phyloP scores from a whole-genome alignment of 345 rosid genomes.

The Cardamine chenopodiifolia region DNA sequence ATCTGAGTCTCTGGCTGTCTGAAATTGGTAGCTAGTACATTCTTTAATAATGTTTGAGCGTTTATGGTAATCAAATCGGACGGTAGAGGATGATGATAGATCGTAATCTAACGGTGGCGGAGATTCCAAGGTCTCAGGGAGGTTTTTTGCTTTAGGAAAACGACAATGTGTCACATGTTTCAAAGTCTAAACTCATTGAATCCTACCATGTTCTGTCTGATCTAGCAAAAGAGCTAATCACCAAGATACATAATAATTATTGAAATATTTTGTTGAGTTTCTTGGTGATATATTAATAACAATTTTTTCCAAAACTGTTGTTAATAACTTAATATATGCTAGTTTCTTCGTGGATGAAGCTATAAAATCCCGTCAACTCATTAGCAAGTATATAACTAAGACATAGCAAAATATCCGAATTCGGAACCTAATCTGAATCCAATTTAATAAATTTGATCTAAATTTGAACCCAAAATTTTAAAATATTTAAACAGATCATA shows the following conservation, averaged over 20 bases:
- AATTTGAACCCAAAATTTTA: too few relatives aligned
- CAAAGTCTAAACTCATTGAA: conserved; percentile 4
- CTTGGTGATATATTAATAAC: background rate
- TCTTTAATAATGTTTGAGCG: conserved; percentile 19
- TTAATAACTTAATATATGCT: background rate
- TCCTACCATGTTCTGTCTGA: conserved; percentile 37
- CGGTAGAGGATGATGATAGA: conserved; percentile 7
- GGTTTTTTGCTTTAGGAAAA: conserved; percentile 13
- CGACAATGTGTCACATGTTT: conserved; percentile 34
- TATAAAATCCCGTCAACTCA: background rate
- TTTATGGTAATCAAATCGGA: conserved; percentile 25
- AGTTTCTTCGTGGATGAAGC: background rate
- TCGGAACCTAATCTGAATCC: too few relatives aligned
- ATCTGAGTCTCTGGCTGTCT: conserved; percentile 5
- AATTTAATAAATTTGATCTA: too few relatives aligned
- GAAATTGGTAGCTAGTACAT: conserved; percentile 21
- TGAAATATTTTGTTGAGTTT: background rate
- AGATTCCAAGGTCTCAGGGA: conserved; percentile 39
- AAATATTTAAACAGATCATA: too few relatives aligned
- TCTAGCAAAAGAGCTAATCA: conserved; percentile 10
- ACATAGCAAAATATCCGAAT: too few relatives aligned
- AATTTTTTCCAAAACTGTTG: background rate
- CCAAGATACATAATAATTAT: background rate
- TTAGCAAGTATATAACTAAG: background rate
- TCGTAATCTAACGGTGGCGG: conserved; percentile 43